Conservation (phyloP, 129 eudicot species). For the Oenanthe sinensis region DNA sequence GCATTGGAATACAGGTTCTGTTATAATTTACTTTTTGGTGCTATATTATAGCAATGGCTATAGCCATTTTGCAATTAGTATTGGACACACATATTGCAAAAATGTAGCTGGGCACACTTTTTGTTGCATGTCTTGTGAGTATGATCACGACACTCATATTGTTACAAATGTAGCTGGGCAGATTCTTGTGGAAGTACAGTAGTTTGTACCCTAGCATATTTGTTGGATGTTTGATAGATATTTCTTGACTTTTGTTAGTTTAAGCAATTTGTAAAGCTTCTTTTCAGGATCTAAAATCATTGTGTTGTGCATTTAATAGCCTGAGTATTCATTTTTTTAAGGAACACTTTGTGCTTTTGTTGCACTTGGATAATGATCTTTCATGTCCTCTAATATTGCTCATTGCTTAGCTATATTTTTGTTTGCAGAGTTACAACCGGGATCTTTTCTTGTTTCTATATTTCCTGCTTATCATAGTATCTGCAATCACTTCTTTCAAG, state of each 20-base stretch:
- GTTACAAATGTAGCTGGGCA: background rate
- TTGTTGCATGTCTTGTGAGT: too few relatives aligned
- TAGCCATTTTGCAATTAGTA: too few relatives aligned
- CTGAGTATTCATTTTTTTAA: background rate
- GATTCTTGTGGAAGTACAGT: background rate
- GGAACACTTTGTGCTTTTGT: background rate
- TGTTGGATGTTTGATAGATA: background rate
- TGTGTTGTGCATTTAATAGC: background rate
- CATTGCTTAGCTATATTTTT: background rate
- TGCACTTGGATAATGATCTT: background rate
- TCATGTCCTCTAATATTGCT: background rate
- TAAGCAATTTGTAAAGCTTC: background rate
- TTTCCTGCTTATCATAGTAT: slow-evolving; percentile 71
- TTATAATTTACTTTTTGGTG: too few relatives aligned
- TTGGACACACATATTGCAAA: too few relatives aligned
- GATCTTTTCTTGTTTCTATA: slow-evolving; percentile 83
- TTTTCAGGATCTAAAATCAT: background rate
- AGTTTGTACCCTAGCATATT: background rate
- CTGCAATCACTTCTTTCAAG: slow-evolving; percentile 77
- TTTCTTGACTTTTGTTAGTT: background rate
- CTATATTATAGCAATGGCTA: too few relatives aligned
- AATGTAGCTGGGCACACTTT: too few relatives aligned
- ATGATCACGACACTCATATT: background rate
- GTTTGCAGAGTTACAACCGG: slow-evolving; percentile 27
- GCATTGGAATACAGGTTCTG: too few relatives aligned